Evolutionary conservation across 345 rosid genomes (phyloP).

Genomic region (Syzygium grande): DNA sequence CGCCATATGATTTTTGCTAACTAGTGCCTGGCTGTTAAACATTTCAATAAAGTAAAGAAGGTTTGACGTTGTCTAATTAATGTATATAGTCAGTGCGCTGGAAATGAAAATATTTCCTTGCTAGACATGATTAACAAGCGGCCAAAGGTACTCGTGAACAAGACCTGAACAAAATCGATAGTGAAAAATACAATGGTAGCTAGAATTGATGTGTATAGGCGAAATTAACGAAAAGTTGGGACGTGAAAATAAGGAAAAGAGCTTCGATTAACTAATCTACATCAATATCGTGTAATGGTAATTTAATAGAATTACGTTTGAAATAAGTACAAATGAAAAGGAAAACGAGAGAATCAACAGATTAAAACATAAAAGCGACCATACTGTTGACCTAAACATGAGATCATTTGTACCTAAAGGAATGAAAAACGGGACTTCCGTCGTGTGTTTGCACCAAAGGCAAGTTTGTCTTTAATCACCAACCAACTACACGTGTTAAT

Average conservation of each 20-base stretch:
- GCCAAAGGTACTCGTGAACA: neutral
- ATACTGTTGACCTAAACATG: accelerated
- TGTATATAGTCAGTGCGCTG: neutral
- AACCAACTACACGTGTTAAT: neutral
- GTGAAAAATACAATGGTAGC: neutral
- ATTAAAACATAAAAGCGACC: neutral
- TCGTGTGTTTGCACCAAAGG: neutral
- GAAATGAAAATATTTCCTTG: neutral
- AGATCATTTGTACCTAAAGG: neutral
- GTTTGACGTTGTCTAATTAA: neutral
- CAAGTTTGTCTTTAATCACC: neutral
- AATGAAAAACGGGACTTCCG: neutral
- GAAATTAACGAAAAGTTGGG: neutral
- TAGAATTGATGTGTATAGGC: accelerated
- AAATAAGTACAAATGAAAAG: neutral
- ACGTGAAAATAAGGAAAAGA: neutral
- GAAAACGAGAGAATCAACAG: neutral
- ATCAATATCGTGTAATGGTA: neutral
- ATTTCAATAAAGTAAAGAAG: neutral
- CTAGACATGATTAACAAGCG: neutral
- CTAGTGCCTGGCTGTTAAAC: neutral
- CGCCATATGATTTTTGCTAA: neutral
- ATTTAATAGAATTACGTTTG: neutral
- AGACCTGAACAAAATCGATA: neutral
- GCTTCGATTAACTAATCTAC: neutral